These are phyloP conservation scores for Tolypocladium cylindrosporum DNA, from an alignment of 2,329 filamentous ascomycete genomes.

Conservation along the genomic window DNA sequence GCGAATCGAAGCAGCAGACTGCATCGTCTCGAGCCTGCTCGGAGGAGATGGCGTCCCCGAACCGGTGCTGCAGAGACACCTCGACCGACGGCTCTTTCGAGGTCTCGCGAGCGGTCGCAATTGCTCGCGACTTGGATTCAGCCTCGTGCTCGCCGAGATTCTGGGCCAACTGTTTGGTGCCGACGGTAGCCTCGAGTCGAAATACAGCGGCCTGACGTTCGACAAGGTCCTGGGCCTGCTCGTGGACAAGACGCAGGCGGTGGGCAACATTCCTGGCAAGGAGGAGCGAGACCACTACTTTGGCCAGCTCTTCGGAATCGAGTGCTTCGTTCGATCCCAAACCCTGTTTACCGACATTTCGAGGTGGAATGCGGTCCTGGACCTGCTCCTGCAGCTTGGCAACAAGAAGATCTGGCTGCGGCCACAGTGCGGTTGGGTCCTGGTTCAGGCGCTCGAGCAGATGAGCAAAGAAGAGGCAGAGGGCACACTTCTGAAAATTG, in stretches of 20 bases:
- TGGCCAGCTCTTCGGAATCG: constrained; percentile 77
- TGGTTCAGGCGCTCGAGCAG: constrained; percentile 62
- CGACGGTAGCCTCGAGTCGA: constrained; percentile 30
- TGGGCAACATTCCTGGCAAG: constrained; percentile 48
- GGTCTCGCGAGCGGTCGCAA: constrained; percentile 87
- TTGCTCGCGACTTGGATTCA: constrained; percentile 80
- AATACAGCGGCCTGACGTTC: constrained; percentile 45
- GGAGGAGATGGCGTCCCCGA: constrained; percentile 39
- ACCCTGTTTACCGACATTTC: constrained; percentile 54
- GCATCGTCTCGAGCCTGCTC: constrained; percentile 46
- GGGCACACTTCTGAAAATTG: constrained; percentile 51
- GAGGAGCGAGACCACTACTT: constrained; percentile 81
- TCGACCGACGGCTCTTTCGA: constrained; percentile 64
- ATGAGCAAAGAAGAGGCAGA: constrained; percentile 49
- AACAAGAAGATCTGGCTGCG: constrained; percentile 82
- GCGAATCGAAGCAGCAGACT: constrained; percentile 47
- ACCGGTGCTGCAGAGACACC: constrained; percentile 43
- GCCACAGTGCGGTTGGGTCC: constrained; percentile 75
- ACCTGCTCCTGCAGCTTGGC: constrained; percentile 62
- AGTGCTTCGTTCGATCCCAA: constrained; percentile 73
- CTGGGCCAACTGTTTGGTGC: constrained; percentile 58
- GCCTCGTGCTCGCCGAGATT: constrained; percentile 76
- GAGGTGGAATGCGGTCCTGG: constrained; percentile 59
- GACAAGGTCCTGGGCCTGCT: constrained; percentile 43
- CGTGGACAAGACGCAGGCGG: constrained; percentile 43